A percentile compares a stretch with the other conserved stretches of the same genome.
These are phyloP conservation scores for Aspergillus sp. DNA, from an alignment of 2,329 filamentous ascomycete genomes.

Conservation along the genomic window DNA sequence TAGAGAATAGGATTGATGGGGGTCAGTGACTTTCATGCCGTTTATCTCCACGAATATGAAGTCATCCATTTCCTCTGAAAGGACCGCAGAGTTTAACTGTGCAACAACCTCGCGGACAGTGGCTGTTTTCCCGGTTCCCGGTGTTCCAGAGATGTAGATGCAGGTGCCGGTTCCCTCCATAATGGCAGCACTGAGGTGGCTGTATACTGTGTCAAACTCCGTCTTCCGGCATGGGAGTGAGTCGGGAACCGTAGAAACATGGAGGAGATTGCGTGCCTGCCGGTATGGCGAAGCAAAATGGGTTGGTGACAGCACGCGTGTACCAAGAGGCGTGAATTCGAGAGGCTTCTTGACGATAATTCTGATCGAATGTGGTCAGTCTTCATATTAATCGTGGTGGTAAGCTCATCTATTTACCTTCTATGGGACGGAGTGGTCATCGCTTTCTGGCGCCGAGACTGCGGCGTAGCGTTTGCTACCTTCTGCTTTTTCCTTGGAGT, in stretches of 20 bases:
- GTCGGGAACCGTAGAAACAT: conserved; percentile 88
- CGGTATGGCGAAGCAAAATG: conserved; percentile 83
- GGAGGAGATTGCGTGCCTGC: conserved; percentile 80
- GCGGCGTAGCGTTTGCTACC: conserved; percentile 46
- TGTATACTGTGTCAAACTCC: conserved; percentile 90
- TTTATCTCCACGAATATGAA: conserved; percentile 99
- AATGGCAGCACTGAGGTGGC: conserved; percentile 90
- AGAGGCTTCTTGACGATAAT: conserved; percentile 81
- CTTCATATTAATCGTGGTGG: conserved; percentile 21
- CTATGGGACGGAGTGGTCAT: conserved; percentile 66
- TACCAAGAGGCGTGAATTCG: conserved; percentile 94
- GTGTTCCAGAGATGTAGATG: conserved; percentile 99
- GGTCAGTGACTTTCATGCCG: conserved; percentile 98
- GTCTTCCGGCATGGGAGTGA: conserved; percentile 87
- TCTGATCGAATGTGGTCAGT: conserved; percentile 29
- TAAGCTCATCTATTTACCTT: conserved; percentile 45
- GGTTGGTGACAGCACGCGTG: conserved; percentile 74
- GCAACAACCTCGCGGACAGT: conserved; percentile 94
- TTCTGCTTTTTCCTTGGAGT: conserved; percentile 62
- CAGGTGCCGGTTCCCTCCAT: conserved; percentile 90
- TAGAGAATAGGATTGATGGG: conserved; percentile 91
- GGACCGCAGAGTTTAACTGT: conserved; percentile 82
- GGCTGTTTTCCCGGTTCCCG: conserved; percentile 95
- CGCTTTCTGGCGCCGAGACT: conserved; percentile 41
- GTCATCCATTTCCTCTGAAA: conserved; percentile 88